Evolutionary conservation across 371 early-diverging fungal species (phyloP).

Genomic region (Mortierella sp.): DNA sequence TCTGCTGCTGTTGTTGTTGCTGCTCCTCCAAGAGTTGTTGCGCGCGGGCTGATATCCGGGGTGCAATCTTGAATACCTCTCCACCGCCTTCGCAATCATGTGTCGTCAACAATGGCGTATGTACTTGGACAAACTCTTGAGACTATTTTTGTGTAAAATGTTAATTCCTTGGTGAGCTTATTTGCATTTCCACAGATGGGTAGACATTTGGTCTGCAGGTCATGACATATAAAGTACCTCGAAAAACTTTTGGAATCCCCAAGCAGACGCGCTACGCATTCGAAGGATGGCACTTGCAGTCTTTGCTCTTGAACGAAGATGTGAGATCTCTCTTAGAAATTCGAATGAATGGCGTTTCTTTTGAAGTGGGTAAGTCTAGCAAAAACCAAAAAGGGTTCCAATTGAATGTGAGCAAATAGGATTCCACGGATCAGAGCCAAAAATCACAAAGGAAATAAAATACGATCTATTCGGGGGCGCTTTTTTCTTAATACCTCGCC

Average conservation of each 20-base stretch:
- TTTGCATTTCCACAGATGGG: neutral
- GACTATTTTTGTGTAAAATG: slow-evolving; percentile 43
- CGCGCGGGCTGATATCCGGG: slow-evolving; percentile 44
- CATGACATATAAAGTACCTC: slow-evolving; percentile 56
- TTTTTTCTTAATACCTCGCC: slow-evolving; percentile 61
- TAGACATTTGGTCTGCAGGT: neutral
- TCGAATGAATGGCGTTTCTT: slow-evolving; percentile 87
- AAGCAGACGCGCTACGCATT: slow-evolving; percentile 74
- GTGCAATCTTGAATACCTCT: slow-evolving; percentile 80
- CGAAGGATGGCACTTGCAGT: slow-evolving; percentile 81
- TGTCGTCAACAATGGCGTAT: slow-evolving; percentile 89
- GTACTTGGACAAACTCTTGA: slow-evolving; percentile 82
- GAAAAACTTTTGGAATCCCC: slow-evolving; percentile 82
- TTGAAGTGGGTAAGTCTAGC: slow-evolving; percentile 87
- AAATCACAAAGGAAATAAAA: neutral
- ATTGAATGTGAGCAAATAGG: neutral
- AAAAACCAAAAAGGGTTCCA: neutral
- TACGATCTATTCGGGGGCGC: neutral
- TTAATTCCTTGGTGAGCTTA: neutral
- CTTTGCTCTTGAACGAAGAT: slow-evolving; percentile 85
- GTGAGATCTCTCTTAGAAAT: slow-evolving; percentile 82
- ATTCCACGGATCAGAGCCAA: neutral
- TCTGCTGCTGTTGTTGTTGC: neutral
- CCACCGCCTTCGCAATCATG: slow-evolving; percentile 97
- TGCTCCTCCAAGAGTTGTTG: slow-evolving; percentile 28